phyloP scores from a whole-genome alignment of 805 yeast genomes.

The Cyberlindnera subsufficiens region DNA sequence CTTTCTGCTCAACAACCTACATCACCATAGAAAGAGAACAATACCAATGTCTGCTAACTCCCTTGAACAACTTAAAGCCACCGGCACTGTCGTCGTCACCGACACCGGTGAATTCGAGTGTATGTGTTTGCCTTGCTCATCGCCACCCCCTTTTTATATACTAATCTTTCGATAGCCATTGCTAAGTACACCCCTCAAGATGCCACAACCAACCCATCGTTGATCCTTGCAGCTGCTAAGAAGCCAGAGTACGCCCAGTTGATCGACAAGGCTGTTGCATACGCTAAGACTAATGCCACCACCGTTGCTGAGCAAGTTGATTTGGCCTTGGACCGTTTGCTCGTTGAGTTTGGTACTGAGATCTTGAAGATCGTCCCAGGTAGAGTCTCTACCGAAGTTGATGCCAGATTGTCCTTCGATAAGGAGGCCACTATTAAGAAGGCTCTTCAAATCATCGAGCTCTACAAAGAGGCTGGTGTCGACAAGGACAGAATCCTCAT shows the following conservation, averaged over 20 bases:
- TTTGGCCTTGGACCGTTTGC: constrained; percentile 82
- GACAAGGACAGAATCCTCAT: constrained; percentile 85
- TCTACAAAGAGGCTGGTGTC: constrained; percentile 83
- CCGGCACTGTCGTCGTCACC: constrained; percentile 96
- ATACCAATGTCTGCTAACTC: constrained; percentile 47
- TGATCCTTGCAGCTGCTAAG: constrained; percentile 92
- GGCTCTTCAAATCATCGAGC: constrained; percentile 84
- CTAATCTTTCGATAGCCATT: constrained; percentile 37
- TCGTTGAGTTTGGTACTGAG: constrained; percentile 94
- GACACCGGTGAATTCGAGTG: constrained; percentile 98
- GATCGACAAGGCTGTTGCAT: constrained; percentile 85
- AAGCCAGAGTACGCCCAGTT: constrained; percentile 83
- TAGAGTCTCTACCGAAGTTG: constrained; percentile 98
- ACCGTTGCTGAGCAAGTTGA: constrained; percentile 56
- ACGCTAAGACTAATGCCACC: constrained; percentile 61
- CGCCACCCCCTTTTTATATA: too few species aligned
- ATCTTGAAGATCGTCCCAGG: constrained; percentile 96
- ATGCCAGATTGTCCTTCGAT: constrained; percentile 95
- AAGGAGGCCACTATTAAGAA: constrained; percentile 89
- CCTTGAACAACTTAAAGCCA: constrained; percentile 85
- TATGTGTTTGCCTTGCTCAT: too few species aligned
- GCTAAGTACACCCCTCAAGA: constrained; percentile 98
- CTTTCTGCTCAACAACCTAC: background rate
- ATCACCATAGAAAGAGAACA: background rate
- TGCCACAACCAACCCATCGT: constrained; percentile 98